Evolutionary conservation across 805 yeast species (phyloP), one percentile per base, ranked within the genome.

Genomic region (Kodamaea fukazawae): DNA sequence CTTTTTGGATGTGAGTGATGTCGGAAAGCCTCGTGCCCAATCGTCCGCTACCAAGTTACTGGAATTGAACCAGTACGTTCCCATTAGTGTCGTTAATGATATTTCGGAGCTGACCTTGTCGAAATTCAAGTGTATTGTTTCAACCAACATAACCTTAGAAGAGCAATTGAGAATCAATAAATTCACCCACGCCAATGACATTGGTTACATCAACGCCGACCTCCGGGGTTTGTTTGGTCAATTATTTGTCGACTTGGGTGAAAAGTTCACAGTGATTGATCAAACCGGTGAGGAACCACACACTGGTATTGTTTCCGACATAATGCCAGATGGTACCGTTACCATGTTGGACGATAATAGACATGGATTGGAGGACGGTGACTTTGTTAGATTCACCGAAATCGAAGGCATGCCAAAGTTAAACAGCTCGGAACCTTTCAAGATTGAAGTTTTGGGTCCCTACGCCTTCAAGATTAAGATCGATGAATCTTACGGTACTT

Each of bases 341-440:
- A 84, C 96, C 14, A 87, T 86, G 72, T 74, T 91, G 52, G 96
- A 86, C 58, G 97, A 88, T 48, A 82, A 79, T 44, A 81, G 98
- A 63, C 99, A 93, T 58, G 95, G 96, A 13, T 72, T 93, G 40
- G 87, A 90, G 69, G 96, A 88, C 62, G 98, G 97, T 12, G 85
- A 86, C 53, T 85, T 67, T 57, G 96, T 93, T 40, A 86, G 83
- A 60, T 89, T 93, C 54, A 58, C 84, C 10, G 98, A 90, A 63
- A 83, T 90, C 27, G 77, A 81, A 55, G 98, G 98, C 29, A 71
- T 88, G 57, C 80, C 76, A 7, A 73, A 73, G 46, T 67, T 88
- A 46, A 86, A 90, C 59, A 81, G 81, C 50, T 95, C 91, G 4
- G 65, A 75, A 41, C 75, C 88, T 11, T 79, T 72, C 58, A 83